Evolutionary conservation across 2,329 filamentous ascomycete species (phyloP).

Genomic region (Colletotrichum sp.): DNA sequence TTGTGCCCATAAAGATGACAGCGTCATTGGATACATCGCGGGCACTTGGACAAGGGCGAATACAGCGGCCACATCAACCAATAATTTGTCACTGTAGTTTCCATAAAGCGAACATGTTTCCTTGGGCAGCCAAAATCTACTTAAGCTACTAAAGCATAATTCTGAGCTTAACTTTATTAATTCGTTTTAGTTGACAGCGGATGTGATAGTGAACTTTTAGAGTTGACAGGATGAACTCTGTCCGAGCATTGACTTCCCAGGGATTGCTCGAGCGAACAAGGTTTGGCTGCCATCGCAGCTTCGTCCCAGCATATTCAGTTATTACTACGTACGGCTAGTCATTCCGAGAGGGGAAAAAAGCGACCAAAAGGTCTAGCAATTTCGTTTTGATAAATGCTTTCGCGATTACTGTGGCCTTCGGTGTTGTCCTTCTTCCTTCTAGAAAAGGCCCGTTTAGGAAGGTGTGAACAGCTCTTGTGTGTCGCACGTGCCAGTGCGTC

Average conservation of each 20-base stretch:
- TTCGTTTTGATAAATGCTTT: neutral
- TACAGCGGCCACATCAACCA: neutral
- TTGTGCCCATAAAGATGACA: neutral
- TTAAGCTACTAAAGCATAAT: neutral
- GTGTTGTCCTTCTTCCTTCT: neutral
- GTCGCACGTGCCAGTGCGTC: neutral
- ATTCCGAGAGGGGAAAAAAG: neutral
- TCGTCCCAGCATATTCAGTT: neutral
- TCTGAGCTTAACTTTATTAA: neutral
- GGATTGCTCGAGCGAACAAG: neutral
- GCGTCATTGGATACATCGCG: neutral
- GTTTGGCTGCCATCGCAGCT: neutral
- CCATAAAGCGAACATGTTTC: neutral
- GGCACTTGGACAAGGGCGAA: neutral
- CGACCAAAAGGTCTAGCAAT: rapidly evolving
- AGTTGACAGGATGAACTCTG: neutral
- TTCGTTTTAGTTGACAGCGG: neutral
- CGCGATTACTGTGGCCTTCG: neutral
- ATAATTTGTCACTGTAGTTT: neutral
- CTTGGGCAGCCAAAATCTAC: neutral
- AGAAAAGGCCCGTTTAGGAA: neutral
- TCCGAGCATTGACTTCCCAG: neutral
- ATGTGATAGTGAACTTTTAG: neutral
- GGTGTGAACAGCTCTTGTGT: neutral
- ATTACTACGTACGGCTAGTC: neutral